Evolutionary conservation across 805 yeast genomes (phyloP).

Genomic region (Saccharomycopsis javanensis): DNA sequence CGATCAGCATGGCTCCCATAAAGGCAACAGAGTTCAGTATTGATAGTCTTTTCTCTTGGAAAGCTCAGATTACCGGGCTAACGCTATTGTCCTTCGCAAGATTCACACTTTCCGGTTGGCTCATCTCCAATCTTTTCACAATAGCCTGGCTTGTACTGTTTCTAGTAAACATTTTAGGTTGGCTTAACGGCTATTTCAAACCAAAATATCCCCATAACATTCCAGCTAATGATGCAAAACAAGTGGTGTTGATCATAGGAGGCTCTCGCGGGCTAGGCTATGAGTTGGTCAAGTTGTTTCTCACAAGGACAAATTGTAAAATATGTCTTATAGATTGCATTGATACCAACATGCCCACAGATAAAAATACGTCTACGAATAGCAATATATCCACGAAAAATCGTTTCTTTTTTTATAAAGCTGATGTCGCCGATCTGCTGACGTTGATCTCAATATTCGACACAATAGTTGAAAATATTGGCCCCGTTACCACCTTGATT

Average conservation of each 20-base stretch:
- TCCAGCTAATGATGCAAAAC: background rate
- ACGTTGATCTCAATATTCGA: conserved; percentile 20
- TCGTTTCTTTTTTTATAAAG: conserved; percentile 22
- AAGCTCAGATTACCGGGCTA: background rate
- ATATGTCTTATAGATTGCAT: conserved; percentile 24
- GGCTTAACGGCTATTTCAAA: background rate
- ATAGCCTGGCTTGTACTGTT: background rate
- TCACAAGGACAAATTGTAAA: conserved; percentile 20
- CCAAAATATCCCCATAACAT: background rate
- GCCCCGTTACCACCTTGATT: conserved; percentile 21
- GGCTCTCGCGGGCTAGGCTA: conserved; percentile 37
- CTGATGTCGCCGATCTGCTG: conserved; percentile 27
- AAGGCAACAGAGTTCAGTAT: conserved; percentile 1
- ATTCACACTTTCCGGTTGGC: background rate
- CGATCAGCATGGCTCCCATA: background rate
- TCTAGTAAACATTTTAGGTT: background rate
- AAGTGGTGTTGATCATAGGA: conserved; percentile 30
- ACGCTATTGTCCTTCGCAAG: too few species aligned
- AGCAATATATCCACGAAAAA: too few species aligned
- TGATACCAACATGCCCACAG: background rate
- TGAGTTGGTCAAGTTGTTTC: conserved; percentile 24
- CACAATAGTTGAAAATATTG: conserved; percentile 19
- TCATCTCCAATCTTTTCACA: too few species aligned
- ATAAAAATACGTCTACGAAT: too few species aligned
- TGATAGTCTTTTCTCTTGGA: background rate